A percentile compares a stretch with the other conserved stretches of the same genome.
Evolutionary conservation across 140 eudicot genomes (phyloP).

Genomic region (Cichorium intybus): DNA sequence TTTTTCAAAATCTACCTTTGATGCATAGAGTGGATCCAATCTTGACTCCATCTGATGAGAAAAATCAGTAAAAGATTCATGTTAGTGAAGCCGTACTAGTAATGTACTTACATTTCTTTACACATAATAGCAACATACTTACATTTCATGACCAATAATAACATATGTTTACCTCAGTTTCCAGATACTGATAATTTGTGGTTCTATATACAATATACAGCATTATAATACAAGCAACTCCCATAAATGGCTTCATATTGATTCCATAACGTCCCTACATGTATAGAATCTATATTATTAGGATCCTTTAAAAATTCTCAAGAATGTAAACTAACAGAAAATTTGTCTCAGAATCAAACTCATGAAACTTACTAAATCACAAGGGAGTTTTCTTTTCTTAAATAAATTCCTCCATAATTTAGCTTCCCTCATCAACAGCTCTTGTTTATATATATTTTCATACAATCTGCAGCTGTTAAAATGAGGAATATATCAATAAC

Average conservation of each 20-base stretch:
- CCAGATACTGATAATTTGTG: slow-evolving; percentile 80
- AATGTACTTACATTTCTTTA: too few relatives aligned
- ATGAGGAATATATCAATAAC: slow-evolving; percentile 12
- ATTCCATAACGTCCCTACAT: slow-evolving; percentile 58
- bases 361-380: slow-evolving; percentile 55
- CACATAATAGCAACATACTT: too few relatives aligned
- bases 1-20: slow-evolving; percentile 43
- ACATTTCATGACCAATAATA: too few relatives aligned
- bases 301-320: slow-evolving; percentile 1
- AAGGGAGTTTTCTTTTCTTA: slow-evolving; percentile 44
- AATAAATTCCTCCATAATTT: slow-evolving; percentile 66
- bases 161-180: slow-evolving; percentile 60
- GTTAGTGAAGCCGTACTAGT: slow-evolving; percentile 11
- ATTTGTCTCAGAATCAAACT: not conserved
- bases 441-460: slow-evolving; percentile 29
- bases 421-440: slow-evolving; percentile 63
- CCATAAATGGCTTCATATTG: slow-evolving; percentile 74
- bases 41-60: slow-evolving; percentile 63
- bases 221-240: slow-evolving; percentile 67
- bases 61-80: slow-evolving; percentile 18
- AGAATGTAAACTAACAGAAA: not conserved
- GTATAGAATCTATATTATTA: not conserved
- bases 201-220: slow-evolving; percentile 83
- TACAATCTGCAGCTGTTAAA: slow-evolving; percentile 48
- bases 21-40: slow-evolving; percentile 47